phyloP scores from a whole-genome alignment of 2,329 filamentous ascomycete genomes.

The Colletotrichum trifolii region DNA sequence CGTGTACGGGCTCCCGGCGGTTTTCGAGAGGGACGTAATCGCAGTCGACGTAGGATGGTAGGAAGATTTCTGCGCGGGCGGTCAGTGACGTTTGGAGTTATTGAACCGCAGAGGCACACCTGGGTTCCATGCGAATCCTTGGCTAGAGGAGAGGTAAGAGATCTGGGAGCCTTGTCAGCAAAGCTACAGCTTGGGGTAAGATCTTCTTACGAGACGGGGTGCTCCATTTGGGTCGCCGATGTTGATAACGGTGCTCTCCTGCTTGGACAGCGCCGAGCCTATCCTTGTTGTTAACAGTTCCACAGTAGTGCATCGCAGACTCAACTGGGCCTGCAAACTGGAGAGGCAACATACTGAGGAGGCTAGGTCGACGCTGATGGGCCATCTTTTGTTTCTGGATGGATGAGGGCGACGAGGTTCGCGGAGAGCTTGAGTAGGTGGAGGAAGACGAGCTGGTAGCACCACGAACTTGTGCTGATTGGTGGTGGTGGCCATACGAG shows the following conservation, averaged over 20 bases:
- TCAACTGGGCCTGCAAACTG: background rate
- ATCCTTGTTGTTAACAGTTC: constrained; percentile 44
- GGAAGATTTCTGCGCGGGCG: constrained; percentile 74
- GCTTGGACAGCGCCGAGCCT: constrained; percentile 78
- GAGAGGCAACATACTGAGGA: constrained; percentile 62
- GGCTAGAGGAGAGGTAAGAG: constrained; percentile 81
- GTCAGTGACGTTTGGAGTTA: constrained; percentile 20
- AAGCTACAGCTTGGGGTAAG: background rate
- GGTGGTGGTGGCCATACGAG: constrained; percentile 44
- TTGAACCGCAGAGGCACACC: constrained; percentile 55
- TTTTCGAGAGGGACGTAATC: constrained; percentile 81
- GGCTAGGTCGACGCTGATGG: constrained; percentile 69
- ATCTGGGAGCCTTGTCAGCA: constrained; percentile 62
- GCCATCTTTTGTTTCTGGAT: constrained; percentile 54
- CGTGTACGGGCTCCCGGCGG: constrained; percentile 80
- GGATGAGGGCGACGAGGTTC: constrained; percentile 57
- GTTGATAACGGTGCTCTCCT: constrained; percentile 84
- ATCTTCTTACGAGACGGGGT: constrained; percentile 71
- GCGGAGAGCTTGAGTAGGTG: constrained; percentile 67
- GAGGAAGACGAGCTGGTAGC: constrained; percentile 63
- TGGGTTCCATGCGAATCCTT: constrained; percentile 87
- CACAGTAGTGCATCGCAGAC: background rate
- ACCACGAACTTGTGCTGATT: constrained; percentile 54
- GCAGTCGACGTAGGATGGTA: constrained; percentile 80
- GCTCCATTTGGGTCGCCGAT: constrained; percentile 80